Percentiles rank a stretch among this genome's conserved stretches.
Evolutionary conservation across 2,329 filamentous ascomycete genomes (phyloP).

Genomic region (Trichophyton simii): DNA sequence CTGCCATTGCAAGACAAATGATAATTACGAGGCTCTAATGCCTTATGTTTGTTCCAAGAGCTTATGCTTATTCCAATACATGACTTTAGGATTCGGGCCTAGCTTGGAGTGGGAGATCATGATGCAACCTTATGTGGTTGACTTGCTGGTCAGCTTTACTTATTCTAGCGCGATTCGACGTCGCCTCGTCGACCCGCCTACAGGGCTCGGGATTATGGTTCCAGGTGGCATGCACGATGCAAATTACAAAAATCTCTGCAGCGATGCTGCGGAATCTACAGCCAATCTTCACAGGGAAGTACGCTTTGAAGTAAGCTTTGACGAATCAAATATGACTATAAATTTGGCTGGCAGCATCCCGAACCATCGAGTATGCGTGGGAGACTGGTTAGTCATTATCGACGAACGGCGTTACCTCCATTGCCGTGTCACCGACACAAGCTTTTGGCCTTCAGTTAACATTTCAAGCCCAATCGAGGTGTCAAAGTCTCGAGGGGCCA

Average conservation of each 20-base stretch:
- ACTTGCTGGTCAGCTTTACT: slow-evolving; percentile 72
- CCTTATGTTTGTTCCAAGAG: slow-evolving; percentile 60
- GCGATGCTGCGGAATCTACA: neutral
- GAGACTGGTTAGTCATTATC: slow-evolving; percentile 42
- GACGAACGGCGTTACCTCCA: slow-evolving; percentile 26
- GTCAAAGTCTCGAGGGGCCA: neutral
- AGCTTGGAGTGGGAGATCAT: slow-evolving; percentile 75
- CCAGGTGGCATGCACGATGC: neutral
- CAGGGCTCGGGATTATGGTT: slow-evolving; percentile 40
- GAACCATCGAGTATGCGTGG: slow-evolving; percentile 26
- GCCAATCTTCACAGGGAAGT: neutral
- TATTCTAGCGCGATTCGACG: slow-evolving; percentile 43
- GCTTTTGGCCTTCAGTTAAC: slow-evolving; percentile 34
- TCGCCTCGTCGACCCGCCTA: slow-evolving; percentile 42
- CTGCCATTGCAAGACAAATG: slow-evolving; percentile 58
- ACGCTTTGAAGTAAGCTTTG: slow-evolving; percentile 19
- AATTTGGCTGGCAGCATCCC: slow-evolving; percentile 15
- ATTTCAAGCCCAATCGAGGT: slow-evolving; percentile 20
- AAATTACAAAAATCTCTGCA: neutral
- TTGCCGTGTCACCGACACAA: slow-evolving; percentile 38
- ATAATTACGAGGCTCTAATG: slow-evolving; percentile 44
- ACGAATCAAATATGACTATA: slow-evolving; percentile 26
- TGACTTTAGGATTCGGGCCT: slow-evolving; percentile 71
- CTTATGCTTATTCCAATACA: slow-evolving; percentile 79
- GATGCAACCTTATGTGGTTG: slow-evolving; percentile 67